A percentile compares a stretch with the other conserved stretches of the same genome.
Evolutionary conservation across 2,329 filamentous ascomycete species (phyloP).

Genomic region (Apiospora saccharicola): DNA sequence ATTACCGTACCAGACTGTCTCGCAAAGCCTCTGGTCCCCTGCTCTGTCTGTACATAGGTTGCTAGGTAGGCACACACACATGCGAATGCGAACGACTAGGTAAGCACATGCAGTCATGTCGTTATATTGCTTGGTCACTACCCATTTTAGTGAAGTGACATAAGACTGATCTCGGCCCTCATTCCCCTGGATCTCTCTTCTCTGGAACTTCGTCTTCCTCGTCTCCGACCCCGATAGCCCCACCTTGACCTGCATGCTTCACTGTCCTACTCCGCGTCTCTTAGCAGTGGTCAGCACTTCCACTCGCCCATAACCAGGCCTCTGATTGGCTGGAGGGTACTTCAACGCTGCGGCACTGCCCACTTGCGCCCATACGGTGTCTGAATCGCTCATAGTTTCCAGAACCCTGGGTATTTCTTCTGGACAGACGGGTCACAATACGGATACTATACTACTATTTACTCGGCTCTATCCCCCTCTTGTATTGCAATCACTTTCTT

Average conservation of each 20-base stretch:
- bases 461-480: neutral
- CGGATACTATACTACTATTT: slow-evolving; percentile 5
- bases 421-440: slow-evolving; percentile 1
- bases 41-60: neutral
- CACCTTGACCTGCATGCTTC: slow-evolving; percentile 17
- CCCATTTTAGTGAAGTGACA: neutral
- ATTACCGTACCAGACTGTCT: slow-evolving; percentile 16
- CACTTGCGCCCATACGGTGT: slow-evolving; percentile 8
- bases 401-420: slow-evolving; percentile 3
- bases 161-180: slow-evolving; percentile 10
- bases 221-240: slow-evolving; percentile 11
- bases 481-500: neutral
- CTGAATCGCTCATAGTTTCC: slow-evolving; percentile 9
- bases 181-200: neutral
- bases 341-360: slow-evolving; percentile 11
- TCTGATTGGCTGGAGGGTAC: slow-evolving; percentile 2
- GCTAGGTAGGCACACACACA: neutral
- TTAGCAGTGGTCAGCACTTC: neutral
- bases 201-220: neutral
- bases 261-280: neutral
- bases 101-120: neutral
- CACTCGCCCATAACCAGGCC: slow-evolving; percentile 4
- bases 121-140: neutral
- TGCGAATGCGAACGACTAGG: neutral
- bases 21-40: neutral